Evolutionary conservation across 2,329 filamentous ascomycete species (phyloP).

Genomic region (Escovopsis sp.): DNA sequence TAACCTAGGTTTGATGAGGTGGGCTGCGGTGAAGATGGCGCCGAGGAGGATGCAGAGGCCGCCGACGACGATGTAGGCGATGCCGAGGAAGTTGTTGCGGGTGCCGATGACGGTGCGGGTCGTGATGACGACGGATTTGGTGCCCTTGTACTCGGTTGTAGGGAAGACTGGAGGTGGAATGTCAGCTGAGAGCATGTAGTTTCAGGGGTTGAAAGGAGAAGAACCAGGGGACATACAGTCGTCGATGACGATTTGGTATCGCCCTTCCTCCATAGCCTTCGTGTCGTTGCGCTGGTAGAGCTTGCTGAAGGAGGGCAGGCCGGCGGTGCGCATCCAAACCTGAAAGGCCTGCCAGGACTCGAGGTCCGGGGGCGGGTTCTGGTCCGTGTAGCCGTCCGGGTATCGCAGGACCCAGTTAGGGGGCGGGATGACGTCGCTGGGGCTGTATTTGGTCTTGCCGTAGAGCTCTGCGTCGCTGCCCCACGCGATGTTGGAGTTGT

Average conservation of each 20-base stretch:
- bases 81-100: slow-evolving; percentile 88
- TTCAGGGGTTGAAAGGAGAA: too few relatives aligned
- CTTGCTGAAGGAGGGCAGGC: slow-evolving; percentile 88
- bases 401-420: slow-evolving; percentile 70
- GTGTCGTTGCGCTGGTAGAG: slow-evolving; percentile 71
- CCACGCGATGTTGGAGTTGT: slow-evolving; percentile 70
- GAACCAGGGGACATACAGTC: slow-evolving; percentile 46
- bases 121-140: slow-evolving; percentile 78
- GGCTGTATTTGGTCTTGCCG: slow-evolving; percentile 49
- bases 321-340: slow-evolving; percentile 97
- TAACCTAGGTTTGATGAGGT: slow-evolving; percentile 80
- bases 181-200: too few relatives aligned
- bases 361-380: slow-evolving; percentile 54
- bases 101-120: slow-evolving; percentile 89
- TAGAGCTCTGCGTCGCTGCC: slow-evolving; percentile 68
- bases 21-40: slow-evolving; percentile 72
- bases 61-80: slow-evolving; percentile 87
- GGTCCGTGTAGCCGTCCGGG: slow-evolving; percentile 50
- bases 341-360: slow-evolving; percentile 72
- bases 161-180: slow-evolving; percentile 56
- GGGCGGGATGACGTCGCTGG: slow-evolving; percentile 56
- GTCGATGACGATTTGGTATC: slow-evolving; percentile 61
- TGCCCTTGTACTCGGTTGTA: slow-evolving; percentile 63
- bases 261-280: slow-evolving; percentile 49
- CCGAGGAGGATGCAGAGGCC: slow-evolving; percentile 86